Base-by-base conservation (phyloP, 768 basidiomycete genomes). In the Thelephora aurantiotincta region DNA sequence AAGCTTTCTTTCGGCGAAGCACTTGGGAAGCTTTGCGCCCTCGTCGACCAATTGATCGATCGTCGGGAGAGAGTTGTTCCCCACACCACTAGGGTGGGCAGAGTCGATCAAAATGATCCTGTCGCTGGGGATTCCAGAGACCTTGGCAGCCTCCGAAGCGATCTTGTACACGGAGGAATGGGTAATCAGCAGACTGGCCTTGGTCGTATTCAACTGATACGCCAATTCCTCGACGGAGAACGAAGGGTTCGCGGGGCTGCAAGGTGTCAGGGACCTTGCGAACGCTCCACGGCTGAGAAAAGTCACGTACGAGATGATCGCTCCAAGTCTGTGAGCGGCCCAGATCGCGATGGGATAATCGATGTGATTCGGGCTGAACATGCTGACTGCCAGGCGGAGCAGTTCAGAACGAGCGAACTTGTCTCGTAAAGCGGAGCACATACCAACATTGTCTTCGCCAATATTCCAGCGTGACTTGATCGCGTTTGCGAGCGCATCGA, bases 321-420 rank as follows among this genome's bases (percentile, higher is more conserved):
- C 77, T 11, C 78, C 78, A 13, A 80, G 65, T 49, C 68, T 65
- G 53, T 81, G 79, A 6, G 65, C 62, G 2, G 77, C 78, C 69
- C 34, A 78, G 60, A 2, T 74, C 67, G 52, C 77, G 75, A 63
- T 80, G 71, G 80, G 51, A 23, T 47, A 51, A 34, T 51, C 79
- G 26, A 79, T 55, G 53, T 78, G 74, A 55, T 81, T 85, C 20
- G 76, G 69, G 52, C 80, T 78, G 59, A 77, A 82, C 33, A 84
- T 59, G 48, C 81, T 65, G 9, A 81, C 82, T 82, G 52, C 26
- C 26, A 30, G 9, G 26, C 26, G 33, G 12, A 35, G 44, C 7
- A 11, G 23, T 41, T 7, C 30, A 14, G 30, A 26, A 42, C 43
- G 33, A 7, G n/a, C 35, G 19, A 34, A 43, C 37, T 16, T 14